Conservation (phyloP, 2,329 filamentous ascomycete genomes). For the Diaporthe ampelina region DNA sequence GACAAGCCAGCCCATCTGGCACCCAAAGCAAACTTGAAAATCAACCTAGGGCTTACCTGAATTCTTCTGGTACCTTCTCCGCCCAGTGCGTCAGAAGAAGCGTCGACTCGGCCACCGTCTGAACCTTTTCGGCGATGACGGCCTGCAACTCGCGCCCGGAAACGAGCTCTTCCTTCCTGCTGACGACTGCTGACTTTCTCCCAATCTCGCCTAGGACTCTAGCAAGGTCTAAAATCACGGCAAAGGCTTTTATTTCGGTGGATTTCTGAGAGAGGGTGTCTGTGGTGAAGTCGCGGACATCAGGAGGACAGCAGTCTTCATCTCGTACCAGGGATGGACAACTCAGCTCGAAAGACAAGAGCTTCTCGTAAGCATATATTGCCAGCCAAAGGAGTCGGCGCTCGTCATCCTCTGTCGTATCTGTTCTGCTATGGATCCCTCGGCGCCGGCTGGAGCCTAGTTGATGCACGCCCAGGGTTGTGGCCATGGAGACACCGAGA, state of each 20-base stretch:
- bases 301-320: not conserved
- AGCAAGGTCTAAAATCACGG: not conserved
- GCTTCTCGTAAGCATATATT: slow-evolving; percentile 3
- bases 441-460: not conserved
- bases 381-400: not conserved
- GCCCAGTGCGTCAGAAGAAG: not conserved
- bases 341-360: slow-evolving; percentile 6
- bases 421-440: not conserved
- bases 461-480: not conserved
- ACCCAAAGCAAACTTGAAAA: not conserved
- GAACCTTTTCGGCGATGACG: slow-evolving; percentile 1
- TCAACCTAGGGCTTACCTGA: not conserved
- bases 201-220: not conserved
- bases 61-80: not conserved
- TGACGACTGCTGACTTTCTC: not conserved
- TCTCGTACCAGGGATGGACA: not conserved
- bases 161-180: not conserved
- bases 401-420: not conserved
- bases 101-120: not conserved
- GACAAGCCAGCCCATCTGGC: not conserved
- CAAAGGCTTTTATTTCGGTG: no score
- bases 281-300: not conserved
- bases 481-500: not conserved
- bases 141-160: not conserved
- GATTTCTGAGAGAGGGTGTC: not conserved